phyloP scores from a whole-genome alignment of 2,329 filamentous ascomycete species.

The Penicillium sp. region DNA sequence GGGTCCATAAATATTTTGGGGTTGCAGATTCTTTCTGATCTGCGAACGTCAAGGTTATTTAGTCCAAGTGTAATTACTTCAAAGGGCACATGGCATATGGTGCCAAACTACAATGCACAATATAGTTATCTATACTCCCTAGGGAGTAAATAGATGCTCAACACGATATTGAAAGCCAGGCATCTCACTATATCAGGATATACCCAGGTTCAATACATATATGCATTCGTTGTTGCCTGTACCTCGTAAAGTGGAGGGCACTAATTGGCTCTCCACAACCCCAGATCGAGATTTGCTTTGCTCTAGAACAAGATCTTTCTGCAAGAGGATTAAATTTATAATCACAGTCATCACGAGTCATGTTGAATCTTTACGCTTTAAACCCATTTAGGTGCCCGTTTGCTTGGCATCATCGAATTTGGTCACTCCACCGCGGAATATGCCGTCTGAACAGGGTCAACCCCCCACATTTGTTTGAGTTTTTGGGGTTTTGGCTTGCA shows the following conservation, averaged over 20 bases:
- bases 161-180: neutral
- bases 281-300: neutral
- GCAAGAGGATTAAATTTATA: neutral
- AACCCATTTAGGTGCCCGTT: constrained; percentile 3
- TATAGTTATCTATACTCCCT: neutral
- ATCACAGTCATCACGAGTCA: constrained; percentile 1
- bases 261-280: constrained; percentile 1
- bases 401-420: constrained; percentile 6
- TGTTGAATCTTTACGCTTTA: neutral
- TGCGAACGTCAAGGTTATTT: neutral
- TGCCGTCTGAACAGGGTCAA: neutral
- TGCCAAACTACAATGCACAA: neutral
- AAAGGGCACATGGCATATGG: neutral
- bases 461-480: constrained; percentile 1
- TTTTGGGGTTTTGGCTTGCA: neutral
- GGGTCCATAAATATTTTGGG: neutral
- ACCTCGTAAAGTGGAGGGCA: neutral
- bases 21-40: neutral
- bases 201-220: neutral
- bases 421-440: constrained; percentile 11
- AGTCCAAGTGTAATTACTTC: neutral
- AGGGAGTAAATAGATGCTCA: too few species aligned
- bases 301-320: constrained; percentile 1
- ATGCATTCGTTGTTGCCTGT: neutral
- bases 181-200: neutral